A percentile compares a stretch with the other conserved stretches of the same genome.
These are phyloP conservation scores for Geotrichum ghanense DNA, from an alignment of 805 yeast species.

Conservation along the genomic window DNA sequence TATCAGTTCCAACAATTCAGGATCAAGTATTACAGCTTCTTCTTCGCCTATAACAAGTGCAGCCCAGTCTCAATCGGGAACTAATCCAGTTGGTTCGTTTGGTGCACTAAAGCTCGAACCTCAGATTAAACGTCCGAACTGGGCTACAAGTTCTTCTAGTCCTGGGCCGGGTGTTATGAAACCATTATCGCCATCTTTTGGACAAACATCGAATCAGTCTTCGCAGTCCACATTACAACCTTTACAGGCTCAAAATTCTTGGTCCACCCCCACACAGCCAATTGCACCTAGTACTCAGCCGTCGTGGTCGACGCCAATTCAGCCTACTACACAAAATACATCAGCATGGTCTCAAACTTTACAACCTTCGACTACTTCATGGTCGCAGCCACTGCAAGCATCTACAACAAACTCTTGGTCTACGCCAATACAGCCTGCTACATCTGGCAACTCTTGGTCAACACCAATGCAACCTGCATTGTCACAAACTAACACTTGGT, in stretches of 20 bases:
- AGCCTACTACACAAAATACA: neutral
- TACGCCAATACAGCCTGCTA: neutral
- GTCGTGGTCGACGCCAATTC: neutral
- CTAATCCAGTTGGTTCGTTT: neutral
- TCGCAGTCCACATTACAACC: neutral
- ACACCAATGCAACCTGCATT: slow-evolving; percentile 2
- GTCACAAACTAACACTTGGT: slow-evolving; percentile 1
- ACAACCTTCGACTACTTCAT: neutral
- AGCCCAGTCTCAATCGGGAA: neutral
- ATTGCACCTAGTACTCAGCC: neutral
- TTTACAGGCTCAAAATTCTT: neutral
- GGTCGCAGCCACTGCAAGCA: neutral
- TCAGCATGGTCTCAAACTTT: neutral
- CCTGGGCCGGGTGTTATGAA: neutral
- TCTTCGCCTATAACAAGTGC: neutral
- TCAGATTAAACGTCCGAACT: neutral
- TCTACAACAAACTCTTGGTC: neutral
- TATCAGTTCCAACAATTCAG: too few relatives aligned
- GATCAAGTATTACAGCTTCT: too few relatives aligned
- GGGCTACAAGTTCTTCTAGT: neutral
- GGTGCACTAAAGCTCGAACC: slow-evolving; percentile 1
- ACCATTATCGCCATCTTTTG: slow-evolving; percentile 1
- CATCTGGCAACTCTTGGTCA: neutral
- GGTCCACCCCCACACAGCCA: neutral
- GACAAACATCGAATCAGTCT: neutral